Conservation (phyloP, 345 rosid genomes). For the Populus ilicifolia region DNA sequence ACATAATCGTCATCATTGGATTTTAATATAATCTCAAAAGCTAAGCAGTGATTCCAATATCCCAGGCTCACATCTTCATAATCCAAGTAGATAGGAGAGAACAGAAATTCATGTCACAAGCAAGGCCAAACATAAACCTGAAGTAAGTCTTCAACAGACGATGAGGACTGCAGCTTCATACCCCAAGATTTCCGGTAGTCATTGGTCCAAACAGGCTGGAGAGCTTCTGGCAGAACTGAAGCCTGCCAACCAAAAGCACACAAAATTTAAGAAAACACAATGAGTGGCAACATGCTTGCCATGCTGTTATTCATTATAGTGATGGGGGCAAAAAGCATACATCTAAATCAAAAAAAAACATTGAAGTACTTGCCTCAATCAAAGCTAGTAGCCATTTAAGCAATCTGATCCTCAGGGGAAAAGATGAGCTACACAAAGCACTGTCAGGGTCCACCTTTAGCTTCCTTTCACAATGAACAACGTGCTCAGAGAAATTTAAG, state of each 20-base stretch:
- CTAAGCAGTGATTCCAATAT: not conserved
- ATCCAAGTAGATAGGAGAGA: not conserved
- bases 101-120: not conserved
- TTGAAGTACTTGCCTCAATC: conserved; percentile 50
- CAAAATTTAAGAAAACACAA: not conserved
- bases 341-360: not conserved
- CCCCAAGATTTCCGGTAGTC: conserved; percentile 58
- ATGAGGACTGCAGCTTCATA: conserved; percentile 51
- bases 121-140: conserved; percentile 42
- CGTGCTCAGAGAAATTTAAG: conserved; percentile 45
- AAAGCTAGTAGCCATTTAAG: conserved; percentile 62
- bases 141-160: conserved; percentile 52
- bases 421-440: conserved; percentile 27
- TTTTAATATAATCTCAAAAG: not conserved
- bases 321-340: not conserved
- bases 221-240: conserved; percentile 64
- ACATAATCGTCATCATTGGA: not conserved
- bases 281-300: not conserved
- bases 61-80: not conserved
- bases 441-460: conserved; percentile 19
- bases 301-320: not conserved
- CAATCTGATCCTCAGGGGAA: conserved; percentile 54
- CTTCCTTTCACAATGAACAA: conserved; percentile 32
- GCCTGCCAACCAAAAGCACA: conserved; percentile 42
- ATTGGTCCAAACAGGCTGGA: conserved; percentile 61